Conservation (phyloP, 2,329 filamentous ascomycete species). For the Ophiognomonia clavigignenti-juglandacearum region DNA sequence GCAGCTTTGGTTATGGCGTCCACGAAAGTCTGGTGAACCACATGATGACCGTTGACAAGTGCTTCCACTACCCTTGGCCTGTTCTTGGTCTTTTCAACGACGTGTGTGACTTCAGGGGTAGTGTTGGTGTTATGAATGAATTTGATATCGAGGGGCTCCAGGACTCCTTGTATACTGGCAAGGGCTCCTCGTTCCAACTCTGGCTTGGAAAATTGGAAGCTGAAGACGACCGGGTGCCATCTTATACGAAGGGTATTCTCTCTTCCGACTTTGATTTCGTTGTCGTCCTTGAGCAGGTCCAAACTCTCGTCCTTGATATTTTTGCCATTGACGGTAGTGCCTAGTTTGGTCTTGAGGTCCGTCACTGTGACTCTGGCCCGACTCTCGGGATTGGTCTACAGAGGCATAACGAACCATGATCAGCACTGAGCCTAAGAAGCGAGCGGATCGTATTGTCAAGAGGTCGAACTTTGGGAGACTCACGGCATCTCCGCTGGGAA, state of each 20-base stretch:
- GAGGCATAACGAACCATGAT: background rate
- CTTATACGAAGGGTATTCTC: conserved; percentile 65
- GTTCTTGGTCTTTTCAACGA: conserved; percentile 85
- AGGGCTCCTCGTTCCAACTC: conserved; percentile 61
- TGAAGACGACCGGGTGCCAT: conserved; percentile 79
- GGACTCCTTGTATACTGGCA: conserved; percentile 52
- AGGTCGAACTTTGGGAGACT: conserved; percentile 22
- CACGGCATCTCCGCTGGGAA: conserved; percentile 64
- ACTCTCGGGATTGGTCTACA: conserved; percentile 55
- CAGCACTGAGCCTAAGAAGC: background rate
- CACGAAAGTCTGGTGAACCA: conserved; percentile 71
- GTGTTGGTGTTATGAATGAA: conserved; percentile 67
- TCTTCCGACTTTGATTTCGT: conserved; percentile 67
- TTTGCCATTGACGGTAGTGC: conserved; percentile 71
- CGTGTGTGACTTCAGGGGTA: conserved; percentile 68
- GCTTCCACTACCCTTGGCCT: conserved; percentile 83
- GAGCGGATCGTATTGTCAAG: background rate
- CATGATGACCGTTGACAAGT: conserved; percentile 71
- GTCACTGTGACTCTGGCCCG: conserved; percentile 69
- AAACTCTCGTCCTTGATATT: conserved; percentile 60
- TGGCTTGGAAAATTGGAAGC: conserved; percentile 70
- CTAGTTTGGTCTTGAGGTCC: conserved; percentile 79
- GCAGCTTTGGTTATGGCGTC: conserved; percentile 64
- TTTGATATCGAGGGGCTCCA: conserved; percentile 89
- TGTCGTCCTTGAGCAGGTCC: conserved; percentile 51